Percentiles rank a stretch among this genome's conserved stretches.
Evolutionary conservation across 2,329 filamentous ascomycete species (phyloP).

Genomic region (Fusarium aywerte): DNA sequence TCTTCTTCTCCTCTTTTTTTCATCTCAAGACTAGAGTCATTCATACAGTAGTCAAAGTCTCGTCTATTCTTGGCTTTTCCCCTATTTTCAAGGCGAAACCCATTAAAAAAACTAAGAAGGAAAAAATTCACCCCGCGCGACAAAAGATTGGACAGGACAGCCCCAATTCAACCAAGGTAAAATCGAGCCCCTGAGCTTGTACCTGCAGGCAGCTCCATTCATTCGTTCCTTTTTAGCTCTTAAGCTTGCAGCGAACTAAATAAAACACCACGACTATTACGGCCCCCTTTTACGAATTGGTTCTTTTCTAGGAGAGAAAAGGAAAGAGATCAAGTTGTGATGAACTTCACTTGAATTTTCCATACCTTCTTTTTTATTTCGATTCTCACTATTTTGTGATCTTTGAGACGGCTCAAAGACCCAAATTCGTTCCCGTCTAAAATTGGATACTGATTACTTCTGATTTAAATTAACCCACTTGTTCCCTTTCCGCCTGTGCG

Average conservation of each 20-base stretch:
- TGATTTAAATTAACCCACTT: constrained; percentile 38
- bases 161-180: constrained; percentile 6
- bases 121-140: constrained; percentile 34
- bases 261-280: no score
- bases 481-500: constrained; percentile 31
- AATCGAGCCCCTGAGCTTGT: constrained; percentile 36
- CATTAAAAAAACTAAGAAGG: background rate
- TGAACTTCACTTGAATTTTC: background rate
- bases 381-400: background rate
- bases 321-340: background rate
- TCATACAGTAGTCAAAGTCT: constrained; percentile 8
- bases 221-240: background rate
- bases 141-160: background rate
- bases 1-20: background rate
- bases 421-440: constrained; percentile 15
- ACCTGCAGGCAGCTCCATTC: constrained; percentile 8
- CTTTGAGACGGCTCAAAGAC: background rate
- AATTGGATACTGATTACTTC: constrained; percentile 29
- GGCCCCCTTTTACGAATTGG: constrained; percentile 12
- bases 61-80: constrained; percentile 16
- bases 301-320: background rate
- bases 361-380: background rate
- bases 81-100: constrained; percentile 15
- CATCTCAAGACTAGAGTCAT: background rate
- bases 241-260: constrained; percentile 7